Conservation (phyloP, 768 basidiomycete species). For the Termitomyces sp. region DNA sequence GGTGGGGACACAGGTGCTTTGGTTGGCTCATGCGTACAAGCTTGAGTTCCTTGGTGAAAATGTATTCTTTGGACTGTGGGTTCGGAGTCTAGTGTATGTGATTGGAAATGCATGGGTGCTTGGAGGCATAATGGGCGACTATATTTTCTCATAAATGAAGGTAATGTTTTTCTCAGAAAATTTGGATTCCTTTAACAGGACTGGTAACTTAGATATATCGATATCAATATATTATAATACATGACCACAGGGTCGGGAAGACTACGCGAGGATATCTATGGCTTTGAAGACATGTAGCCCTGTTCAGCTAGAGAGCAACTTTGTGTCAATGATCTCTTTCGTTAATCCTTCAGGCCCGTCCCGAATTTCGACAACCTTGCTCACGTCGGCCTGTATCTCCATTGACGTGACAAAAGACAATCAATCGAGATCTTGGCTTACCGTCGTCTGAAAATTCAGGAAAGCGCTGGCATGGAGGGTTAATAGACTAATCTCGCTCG, state of each 20-base stretch:
- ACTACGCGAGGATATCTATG: slow-evolving; percentile 3
- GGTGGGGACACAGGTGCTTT: slow-evolving; percentile 77
- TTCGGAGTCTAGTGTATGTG: slow-evolving; percentile 70
- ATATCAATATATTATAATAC: slow-evolving; percentile 1
- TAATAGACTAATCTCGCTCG: slow-evolving; percentile 68
- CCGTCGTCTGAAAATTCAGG: slow-evolving; percentile 74
- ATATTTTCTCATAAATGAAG: slow-evolving; percentile 2
- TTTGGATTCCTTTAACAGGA: background rate
- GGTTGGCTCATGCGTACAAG: slow-evolving; percentile 88
- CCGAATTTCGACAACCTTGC: slow-evolving; percentile 74
- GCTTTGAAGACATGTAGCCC: background rate
- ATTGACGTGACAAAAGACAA: background rate
- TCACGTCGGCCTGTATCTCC: slow-evolving; percentile 57
- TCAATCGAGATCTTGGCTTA: slow-evolving; percentile 28
- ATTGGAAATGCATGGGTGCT: slow-evolving; percentile 79
- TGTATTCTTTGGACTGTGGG: slow-evolving; percentile 77
- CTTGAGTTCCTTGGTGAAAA: slow-evolving; percentile 82
- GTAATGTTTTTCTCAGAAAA: background rate
- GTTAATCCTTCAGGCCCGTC: slow-evolving; percentile 84
- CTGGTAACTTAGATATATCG: background rate
- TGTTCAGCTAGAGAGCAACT: slow-evolving; percentile 31
- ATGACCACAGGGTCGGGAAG: background rate
- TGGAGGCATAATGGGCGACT: slow-evolving; percentile 48
- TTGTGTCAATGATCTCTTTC: slow-evolving; percentile 61
- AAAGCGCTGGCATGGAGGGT: slow-evolving; percentile 84